phyloP scores from a whole-genome alignment of 306 rosid genomes.

The Pachyrhizus erosus region DNA sequence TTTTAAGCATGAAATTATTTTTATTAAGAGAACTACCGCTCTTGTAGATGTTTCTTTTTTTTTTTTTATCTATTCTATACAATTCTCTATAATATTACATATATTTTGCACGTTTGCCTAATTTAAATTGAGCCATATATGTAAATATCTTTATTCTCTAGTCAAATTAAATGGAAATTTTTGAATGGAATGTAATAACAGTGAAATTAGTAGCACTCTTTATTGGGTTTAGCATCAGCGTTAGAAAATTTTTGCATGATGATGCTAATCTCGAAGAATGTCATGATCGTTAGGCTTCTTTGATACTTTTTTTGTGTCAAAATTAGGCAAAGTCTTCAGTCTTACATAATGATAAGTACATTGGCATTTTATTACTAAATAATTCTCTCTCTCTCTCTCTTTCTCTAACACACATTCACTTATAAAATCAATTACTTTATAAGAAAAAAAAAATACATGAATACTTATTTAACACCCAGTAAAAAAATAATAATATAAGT shows the following conservation, averaged over 20 bases:
- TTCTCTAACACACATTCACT: not conserved
- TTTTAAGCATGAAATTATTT: too few species aligned
- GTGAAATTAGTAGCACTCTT: slow-evolving; percentile 3
- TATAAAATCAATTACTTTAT: not conserved
- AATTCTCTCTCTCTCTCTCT: slow-evolving; percentile 40
- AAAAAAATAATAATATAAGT: too few species aligned
- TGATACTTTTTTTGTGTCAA: slow-evolving; percentile 42
- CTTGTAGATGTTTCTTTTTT: too few species aligned
- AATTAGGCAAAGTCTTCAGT: slow-evolving; percentile 33
- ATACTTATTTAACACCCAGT: too few species aligned
- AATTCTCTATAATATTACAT: not conserved
- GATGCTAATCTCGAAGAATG: slow-evolving; percentile 40
- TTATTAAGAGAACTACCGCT: too few species aligned
- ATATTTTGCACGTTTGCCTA: not conserved
- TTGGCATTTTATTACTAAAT: slow-evolving; percentile 53
- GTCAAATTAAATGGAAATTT: not conserved
- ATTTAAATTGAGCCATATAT: too few species aligned
- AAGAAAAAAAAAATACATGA: too few species aligned
- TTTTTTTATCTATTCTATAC: too few species aligned
- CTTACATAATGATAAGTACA: slow-evolving; percentile 30
- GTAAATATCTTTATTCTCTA: not conserved
- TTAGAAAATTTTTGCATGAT: slow-evolving; percentile 15
- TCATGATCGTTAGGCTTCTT: slow-evolving; percentile 11
- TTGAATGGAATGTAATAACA: not conserved
- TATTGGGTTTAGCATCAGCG: slow-evolving; percentile 38